A percentile compares a stretch with the other conserved stretches of the same genome.
Evolutionary conservation across 208 protist species (phyloP).

Genomic region (Crithidia brevicula): DNA sequence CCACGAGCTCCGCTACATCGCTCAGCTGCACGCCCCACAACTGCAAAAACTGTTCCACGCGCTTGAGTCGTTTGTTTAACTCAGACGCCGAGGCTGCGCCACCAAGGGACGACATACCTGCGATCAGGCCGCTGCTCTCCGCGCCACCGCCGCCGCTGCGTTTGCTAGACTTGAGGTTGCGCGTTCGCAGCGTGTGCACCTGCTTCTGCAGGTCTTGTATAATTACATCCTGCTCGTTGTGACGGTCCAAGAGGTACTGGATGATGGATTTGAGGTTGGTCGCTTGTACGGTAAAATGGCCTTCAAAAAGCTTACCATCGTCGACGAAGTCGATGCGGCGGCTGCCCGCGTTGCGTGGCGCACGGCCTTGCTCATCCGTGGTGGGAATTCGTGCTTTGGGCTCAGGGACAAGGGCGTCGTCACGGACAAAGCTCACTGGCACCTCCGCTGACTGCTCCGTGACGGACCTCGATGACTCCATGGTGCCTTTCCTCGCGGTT

Average conservation of each 20-base stretch:
- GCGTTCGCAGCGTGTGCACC: constrained; percentile 54
- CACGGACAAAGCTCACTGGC: constrained; percentile 18
- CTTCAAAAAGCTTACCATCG: constrained; percentile 91
- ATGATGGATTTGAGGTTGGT: constrained; percentile 82
- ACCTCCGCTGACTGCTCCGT: constrained; percentile 4
- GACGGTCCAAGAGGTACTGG: constrained; percentile 72
- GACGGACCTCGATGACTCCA: neutral
- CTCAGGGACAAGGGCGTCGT: constrained; percentile 21
- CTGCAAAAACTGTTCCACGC: constrained; percentile 70
- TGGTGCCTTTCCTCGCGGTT: neutral
- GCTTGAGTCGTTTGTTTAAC: constrained; percentile 50
- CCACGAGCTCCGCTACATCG: constrained; percentile 70
- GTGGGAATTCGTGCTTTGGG: constrained; percentile 18
- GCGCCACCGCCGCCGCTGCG: constrained; percentile 22
- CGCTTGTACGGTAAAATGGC: constrained; percentile 88
- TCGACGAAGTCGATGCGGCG: constrained; percentile 73
- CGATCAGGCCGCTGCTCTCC: constrained; percentile 2
- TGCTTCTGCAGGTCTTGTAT: constrained; percentile 86
- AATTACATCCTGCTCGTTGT: constrained; percentile 77
- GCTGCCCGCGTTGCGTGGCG: constrained; percentile 37
- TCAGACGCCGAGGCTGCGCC: constrained; percentile 25
- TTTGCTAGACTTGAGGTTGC: constrained; percentile 32
- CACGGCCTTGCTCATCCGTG: constrained; percentile 34
- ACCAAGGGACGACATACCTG: neutral
- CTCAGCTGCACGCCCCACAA: constrained; percentile 71